These are phyloP conservation scores for Exophiala phaeomuriformis DNA, from an alignment of 2,329 filamentous ascomycete genomes.

Conservation along the genomic window DNA sequence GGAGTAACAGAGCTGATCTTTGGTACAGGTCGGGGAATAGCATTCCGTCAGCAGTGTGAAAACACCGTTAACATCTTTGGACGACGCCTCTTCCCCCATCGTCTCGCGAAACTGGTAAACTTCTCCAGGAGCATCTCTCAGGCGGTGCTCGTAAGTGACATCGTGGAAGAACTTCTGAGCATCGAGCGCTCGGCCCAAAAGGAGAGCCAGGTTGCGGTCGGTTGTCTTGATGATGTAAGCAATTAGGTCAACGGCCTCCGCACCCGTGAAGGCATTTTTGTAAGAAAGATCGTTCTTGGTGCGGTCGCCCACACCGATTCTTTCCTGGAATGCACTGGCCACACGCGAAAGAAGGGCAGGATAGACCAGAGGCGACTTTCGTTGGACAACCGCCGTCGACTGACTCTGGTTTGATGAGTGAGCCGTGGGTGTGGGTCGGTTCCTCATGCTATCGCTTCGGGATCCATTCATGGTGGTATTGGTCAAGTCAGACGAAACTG, in stretches of 20 bases:
- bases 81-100: conserved; percentile 64
- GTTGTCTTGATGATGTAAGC: conserved; percentile 96
- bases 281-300: conserved; percentile 97
- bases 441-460: conserved; percentile 51
- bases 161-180: conserved; percentile 99
- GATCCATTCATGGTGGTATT: conserved; percentile 56
- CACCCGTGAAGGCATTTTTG: conserved; percentile 92
- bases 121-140: conserved; percentile 88
- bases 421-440: conserved; percentile 49
- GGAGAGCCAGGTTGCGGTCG: conserved; percentile 84
- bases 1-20: conserved; percentile 93
- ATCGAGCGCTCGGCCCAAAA: conserved; percentile 84
- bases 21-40: conserved; percentile 94
- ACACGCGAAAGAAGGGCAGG: conserved; percentile 90
- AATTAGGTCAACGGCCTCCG: conserved; percentile 90
- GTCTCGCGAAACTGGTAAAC: conserved; percentile 96
- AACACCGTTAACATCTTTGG: conserved; percentile 81
- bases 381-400: conserved; percentile 56
- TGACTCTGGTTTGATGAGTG: conserved; percentile 48
- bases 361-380: conserved; percentile 77
- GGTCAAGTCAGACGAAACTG: conserved; percentile 18
- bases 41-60: conserved; percentile 95
- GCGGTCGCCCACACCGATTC: conserved; percentile 76
- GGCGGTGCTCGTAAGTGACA: conserved; percentile 91
- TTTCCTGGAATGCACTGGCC: conserved; percentile 82